Base-by-base conservation (phyloP, 2,329 filamentous ascomycete species). In the Aspergillus pseudoterreus region DNA sequence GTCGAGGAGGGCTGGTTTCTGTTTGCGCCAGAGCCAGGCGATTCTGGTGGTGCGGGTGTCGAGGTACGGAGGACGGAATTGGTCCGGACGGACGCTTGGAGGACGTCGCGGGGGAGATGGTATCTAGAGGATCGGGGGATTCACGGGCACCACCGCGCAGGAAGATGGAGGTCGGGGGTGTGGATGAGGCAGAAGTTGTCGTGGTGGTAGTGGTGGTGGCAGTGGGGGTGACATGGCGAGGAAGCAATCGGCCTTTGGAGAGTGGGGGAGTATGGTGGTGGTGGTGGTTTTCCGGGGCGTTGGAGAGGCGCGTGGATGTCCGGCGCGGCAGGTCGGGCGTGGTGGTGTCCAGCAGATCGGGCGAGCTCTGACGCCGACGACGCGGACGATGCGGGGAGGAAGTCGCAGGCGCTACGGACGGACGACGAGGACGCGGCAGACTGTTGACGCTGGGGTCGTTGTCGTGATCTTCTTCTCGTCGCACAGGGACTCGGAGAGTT, bases 401-500 rank as follows among this genome's bases (percentile, higher is more conserved):
- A 62, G 57, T 44, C 64, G 58, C 27, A 9, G 8, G 27, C 27
- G 27, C 27, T 8, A 30, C 27, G 8, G 27, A 30, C 10, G 27
- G 27, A 30, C 27, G 27, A 30, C 27, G 27, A 30, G 27, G 27
- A 30, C 27, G 27, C 27, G 27, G 27, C 27, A 30, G 27, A 30
- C 27, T 30, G 27, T 30, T 15, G 35, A 38, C 14, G 35, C 4
- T 42, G 39, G 15, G 4, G 15, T 22, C 17, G 11, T 19, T 1
- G 39, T 42, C 19, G 15, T 21, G 15, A 6, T 42, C 39, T 14
- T 42, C 15, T 12, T 17, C 39, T 22, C 19, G 65, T 68, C 65
- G 66, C 63, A 67, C 57, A 51, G 64, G 61, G 57, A 61, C 64
- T 53, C 66, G 66, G 54, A 68, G 59, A 38, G 65, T 65, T 4